These are phyloP conservation scores for Tylopilus balloui DNA, from an alignment of 768 basidiomycete species.

Conservation along the genomic window DNA sequence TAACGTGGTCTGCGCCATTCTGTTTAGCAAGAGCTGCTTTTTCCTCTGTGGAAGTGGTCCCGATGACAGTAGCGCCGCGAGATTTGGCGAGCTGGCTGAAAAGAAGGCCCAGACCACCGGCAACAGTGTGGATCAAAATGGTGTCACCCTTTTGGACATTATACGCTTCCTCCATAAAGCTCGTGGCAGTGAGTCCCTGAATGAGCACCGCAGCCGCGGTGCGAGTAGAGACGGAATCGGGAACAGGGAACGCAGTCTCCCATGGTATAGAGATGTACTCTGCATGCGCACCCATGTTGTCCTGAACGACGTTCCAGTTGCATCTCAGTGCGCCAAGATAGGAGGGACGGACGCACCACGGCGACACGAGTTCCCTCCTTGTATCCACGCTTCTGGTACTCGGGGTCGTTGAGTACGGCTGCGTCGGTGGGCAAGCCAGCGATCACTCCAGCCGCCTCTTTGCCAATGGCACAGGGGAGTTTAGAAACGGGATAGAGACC, in stretches of 20 bases:
- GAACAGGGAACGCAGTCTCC: slow-evolving; percentile 60
- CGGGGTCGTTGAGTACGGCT: slow-evolving; percentile 52
- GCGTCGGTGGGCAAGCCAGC: slow-evolving; percentile 68
- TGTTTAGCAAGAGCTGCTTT: slow-evolving; percentile 79
- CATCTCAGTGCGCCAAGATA: neutral
- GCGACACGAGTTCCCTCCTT: slow-evolving; percentile 69
- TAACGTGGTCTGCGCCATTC: slow-evolving; percentile 83
- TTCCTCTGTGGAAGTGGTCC: slow-evolving; percentile 80
- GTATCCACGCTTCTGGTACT: slow-evolving; percentile 61
- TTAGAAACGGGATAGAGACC: slow-evolving; percentile 58
- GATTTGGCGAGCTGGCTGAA: slow-evolving; percentile 65
- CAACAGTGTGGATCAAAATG: slow-evolving; percentile 85
- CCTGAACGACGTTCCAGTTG: slow-evolving; percentile 30
- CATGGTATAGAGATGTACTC: slow-evolving; percentile 70
- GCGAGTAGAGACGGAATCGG: slow-evolving; percentile 52
- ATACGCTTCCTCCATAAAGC: slow-evolving; percentile 82
- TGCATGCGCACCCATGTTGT: slow-evolving; percentile 51
- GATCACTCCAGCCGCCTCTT: slow-evolving; percentile 75
- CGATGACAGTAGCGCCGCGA: slow-evolving; percentile 86
- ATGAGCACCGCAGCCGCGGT: slow-evolving; percentile 64
- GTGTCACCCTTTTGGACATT: slow-evolving; percentile 73
- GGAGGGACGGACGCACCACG: slow-evolving; percentile 45
- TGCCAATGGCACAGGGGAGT: slow-evolving; percentile 68
- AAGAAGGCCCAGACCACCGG: slow-evolving; percentile 79
- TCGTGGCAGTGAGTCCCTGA: slow-evolving; percentile 75